Evolutionary conservation across 176 grass and related monocot genomes (phyloP).

Genomic region (Avena eriantha): DNA sequence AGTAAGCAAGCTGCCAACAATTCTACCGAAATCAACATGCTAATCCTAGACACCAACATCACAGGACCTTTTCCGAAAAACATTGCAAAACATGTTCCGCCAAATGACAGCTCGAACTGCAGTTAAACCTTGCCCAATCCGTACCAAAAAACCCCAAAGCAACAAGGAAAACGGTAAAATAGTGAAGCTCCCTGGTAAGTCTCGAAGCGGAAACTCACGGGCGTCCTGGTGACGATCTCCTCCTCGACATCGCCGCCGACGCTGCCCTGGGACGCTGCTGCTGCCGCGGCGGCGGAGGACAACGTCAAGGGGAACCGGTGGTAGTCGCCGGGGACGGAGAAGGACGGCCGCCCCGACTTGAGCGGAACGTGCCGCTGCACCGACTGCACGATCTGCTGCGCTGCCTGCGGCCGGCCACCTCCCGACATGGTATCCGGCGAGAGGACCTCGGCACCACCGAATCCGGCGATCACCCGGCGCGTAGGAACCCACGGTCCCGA

Average conservation of each 20-base stretch:
- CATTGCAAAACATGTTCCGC: neutral
- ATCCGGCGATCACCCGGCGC: slow-evolving; percentile 31
- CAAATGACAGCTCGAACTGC: slow-evolving; percentile 18
- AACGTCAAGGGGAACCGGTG: slow-evolving; percentile 47
- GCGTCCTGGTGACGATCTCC: slow-evolving; percentile 56
- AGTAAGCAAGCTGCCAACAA: neutral
- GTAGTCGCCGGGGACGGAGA: slow-evolving; percentile 55
- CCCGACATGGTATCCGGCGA: slow-evolving; percentile 61
- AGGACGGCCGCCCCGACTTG: slow-evolving; percentile 20
- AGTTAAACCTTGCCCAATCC: slow-evolving; percentile 36
- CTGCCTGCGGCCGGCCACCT: slow-evolving; percentile 42
- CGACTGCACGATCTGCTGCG: slow-evolving; percentile 63
- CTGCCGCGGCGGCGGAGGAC: neutral
- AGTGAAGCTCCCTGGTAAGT: slow-evolving; percentile 3
- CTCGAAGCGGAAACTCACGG: slow-evolving; percentile 63
- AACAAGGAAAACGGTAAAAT: neutral
- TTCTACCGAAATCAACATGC: slow-evolving; percentile 1
- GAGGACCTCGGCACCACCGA: neutral
- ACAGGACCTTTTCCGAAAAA: neutral
- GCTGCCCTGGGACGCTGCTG: neutral
- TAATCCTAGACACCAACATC: neutral
- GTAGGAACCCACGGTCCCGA: neutral
- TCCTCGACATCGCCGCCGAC: slow-evolving; percentile 55
- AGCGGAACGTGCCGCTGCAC: slow-evolving; percentile 47
- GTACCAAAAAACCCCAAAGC: slow-evolving; percentile 10